These are phyloP conservation scores for Hemerocallis citrina DNA, from an alignment of 106 monocot genomes.

Conservation along the genomic window DNA sequence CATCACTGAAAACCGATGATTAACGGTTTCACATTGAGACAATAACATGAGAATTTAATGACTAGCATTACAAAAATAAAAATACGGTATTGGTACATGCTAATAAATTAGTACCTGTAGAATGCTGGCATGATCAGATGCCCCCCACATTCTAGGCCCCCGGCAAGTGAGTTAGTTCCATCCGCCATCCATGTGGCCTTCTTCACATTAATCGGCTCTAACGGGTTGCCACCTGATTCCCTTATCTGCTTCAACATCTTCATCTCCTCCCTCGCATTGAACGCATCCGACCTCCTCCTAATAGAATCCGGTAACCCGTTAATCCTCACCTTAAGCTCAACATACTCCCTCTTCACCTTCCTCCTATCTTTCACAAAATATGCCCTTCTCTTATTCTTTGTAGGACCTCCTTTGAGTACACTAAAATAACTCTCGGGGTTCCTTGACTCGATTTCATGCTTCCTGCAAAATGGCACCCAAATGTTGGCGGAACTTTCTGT, in stretches of 20 bases:
- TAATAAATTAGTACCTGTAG: no score
- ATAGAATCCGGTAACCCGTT: conserved; percentile 57
- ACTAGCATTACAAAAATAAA: no score
- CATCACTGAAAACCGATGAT: no score
- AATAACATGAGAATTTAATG: no score
- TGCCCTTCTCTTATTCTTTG: conserved; percentile 58
- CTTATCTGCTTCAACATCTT: conserved; percentile 34
- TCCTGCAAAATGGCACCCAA: conserved; percentile 69
- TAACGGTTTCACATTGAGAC: no score
- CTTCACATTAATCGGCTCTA: conserved; percentile 21
- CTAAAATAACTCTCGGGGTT: conserved; percentile 56
- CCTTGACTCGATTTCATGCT: conserved; percentile 60
- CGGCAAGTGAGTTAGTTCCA: conserved; percentile 23
- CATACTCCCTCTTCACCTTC: conserved; percentile 70
- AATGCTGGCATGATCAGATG: conserved; percentile 58
- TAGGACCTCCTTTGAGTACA: conserved; percentile 52
- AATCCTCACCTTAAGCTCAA: conserved; percentile 69
- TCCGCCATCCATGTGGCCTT: conserved; percentile 81
- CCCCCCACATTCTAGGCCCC: conserved; percentile 35
- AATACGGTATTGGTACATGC: no score
- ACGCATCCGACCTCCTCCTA: conserved; percentile 30
- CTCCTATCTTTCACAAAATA: conserved; percentile 70
- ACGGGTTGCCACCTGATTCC: conserved; percentile 25
- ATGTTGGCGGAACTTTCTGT: conserved; percentile 53
- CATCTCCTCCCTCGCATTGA: conserved; percentile 55